Evolutionary conservation across 2,329 filamentous ascomycete genomes (phyloP), one percentile per base, ranked within the genome.

Genomic region (Reticulascus tulasneorum): DNA sequence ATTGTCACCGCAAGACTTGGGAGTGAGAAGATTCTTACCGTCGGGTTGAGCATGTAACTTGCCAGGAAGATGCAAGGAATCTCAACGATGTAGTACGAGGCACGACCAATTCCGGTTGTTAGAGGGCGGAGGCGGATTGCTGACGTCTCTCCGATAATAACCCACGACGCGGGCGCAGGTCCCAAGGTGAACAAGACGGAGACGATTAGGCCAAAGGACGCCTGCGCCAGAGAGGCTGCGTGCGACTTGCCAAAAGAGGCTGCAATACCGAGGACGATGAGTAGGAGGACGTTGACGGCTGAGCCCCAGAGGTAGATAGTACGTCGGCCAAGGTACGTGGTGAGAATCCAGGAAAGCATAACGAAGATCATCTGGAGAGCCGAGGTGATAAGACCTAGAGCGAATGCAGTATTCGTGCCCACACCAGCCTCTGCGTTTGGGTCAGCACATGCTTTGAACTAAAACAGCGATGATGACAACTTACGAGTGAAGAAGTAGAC

Each of bases 281-380:
- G 62, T 47, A 82, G 66, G 23, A 52, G 47, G 34, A 62, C 61
- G 59, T 78, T 80, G 58, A 72, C 65, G 23, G 60, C 52, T 19
- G 71, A 71, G 43, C 79, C 78, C 62, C 70, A 81, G 37, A 82
- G 63, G 56, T 82, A 83, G 57, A 83, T 81, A 23, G 73, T 71
- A 35, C 79, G 77, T 40, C 78, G 73, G 52, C 79, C 77, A 35
- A 79, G 65, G 57, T 78, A 82, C 2, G 73, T 71, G 11, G 76
- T 83, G 32, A 84, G 70, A 37, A 82, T 59, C 80, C 80, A 84
- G 39, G 79, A 84, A 26, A 79, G 63, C 71, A 81, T 81, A 55
- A 80, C 76, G 42, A 79, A 68, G 53, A 84, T 58, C 57, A 58
- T 64, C 53, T 81, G 75, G 3, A 84, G 75, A 31, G 69, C 74